phyloP scores from a whole-genome alignment of 352 stramenopile genomes.

The Phytopythium ostracodes region DNA sequence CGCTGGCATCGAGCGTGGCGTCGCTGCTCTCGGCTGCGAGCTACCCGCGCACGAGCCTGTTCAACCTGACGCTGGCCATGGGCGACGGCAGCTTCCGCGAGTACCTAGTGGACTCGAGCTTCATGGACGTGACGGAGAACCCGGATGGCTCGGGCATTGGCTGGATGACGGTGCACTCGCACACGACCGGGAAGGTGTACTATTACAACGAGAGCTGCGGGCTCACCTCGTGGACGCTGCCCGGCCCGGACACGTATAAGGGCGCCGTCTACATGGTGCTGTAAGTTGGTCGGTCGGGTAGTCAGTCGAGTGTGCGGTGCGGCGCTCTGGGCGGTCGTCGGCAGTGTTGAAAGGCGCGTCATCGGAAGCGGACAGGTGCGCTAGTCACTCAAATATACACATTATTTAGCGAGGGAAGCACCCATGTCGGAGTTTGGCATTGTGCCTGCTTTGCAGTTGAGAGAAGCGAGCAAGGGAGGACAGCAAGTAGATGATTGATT shows the following conservation, averaged over 20 bases:
- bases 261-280: constrained; percentile 74
- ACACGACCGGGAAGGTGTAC: constrained; percentile 76
- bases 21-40: constrained; percentile 21
- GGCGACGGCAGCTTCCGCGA: constrained; percentile 67
- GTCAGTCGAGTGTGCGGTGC: too few species aligned
- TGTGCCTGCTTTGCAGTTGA: background rate
- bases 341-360: background rate
- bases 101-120: constrained; percentile 62
- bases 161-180: constrained; percentile 67
- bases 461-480: background rate
- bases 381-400: constrained; percentile 3
- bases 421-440: background rate
- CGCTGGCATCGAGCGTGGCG: constrained; percentile 26
- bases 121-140: constrained; percentile 45
- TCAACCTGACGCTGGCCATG: constrained; percentile 52
- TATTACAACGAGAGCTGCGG: constrained; percentile 79
- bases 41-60: constrained; percentile 29
- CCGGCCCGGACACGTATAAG: constrained; percentile 45
- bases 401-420: constrained; percentile 7
- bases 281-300: constrained; percentile 18
- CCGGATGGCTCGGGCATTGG: constrained; percentile 32
- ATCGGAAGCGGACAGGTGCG: background rate
- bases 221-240: constrained; percentile 75
- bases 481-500: background rate
- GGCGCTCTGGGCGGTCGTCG: too few species aligned